Conservation (phyloP, 805 yeast species). For the Lachancea sp. region DNA sequence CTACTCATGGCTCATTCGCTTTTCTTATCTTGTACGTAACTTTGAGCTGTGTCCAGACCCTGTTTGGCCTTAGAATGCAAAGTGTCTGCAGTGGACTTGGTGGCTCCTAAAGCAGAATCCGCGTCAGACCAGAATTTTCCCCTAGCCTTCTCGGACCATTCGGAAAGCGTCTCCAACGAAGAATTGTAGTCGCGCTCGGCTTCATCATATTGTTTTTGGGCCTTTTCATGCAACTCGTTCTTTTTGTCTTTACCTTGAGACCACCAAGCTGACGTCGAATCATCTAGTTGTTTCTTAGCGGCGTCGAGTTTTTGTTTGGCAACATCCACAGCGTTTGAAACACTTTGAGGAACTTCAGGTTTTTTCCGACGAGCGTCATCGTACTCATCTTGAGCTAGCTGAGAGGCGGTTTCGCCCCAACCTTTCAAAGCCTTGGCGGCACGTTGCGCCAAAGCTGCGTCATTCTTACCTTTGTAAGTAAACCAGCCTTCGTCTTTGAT, state of each 20-base stretch:
- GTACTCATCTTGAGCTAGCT: conserved; percentile 39
- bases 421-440: conserved; percentile 38
- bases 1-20: background rate
- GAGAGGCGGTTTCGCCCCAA: conserved; percentile 42
- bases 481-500: conserved; percentile 35
- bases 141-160: conserved; percentile 29
- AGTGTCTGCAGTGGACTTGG: conserved; percentile 23
- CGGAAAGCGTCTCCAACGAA: conserved; percentile 15
- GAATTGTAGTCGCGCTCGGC: conserved; percentile 19
- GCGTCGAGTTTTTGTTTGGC: conserved; percentile 30
- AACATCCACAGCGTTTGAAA: conserved; percentile 33
- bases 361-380: conserved; percentile 32
- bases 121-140: conserved; percentile 31
- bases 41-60: conserved; percentile 10
- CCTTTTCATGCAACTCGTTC: conserved; percentile 31
- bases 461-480: conserved; percentile 23
- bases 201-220: conserved; percentile 30
- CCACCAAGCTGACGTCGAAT: conserved; percentile 34
- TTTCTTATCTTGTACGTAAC: conserved; percentile 12
- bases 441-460: conserved; percentile 31
- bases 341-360: conserved; percentile 32
- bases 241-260: conserved; percentile 36
- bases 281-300: conserved; percentile 33
- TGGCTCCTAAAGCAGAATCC: conserved; percentile 28
- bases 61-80: conserved; percentile 23